Evolutionary conservation across 2,329 filamentous ascomycete species (phyloP), one percentile per base, ranked within the genome.

Genomic region (Ophiostoma populinum): DNA sequence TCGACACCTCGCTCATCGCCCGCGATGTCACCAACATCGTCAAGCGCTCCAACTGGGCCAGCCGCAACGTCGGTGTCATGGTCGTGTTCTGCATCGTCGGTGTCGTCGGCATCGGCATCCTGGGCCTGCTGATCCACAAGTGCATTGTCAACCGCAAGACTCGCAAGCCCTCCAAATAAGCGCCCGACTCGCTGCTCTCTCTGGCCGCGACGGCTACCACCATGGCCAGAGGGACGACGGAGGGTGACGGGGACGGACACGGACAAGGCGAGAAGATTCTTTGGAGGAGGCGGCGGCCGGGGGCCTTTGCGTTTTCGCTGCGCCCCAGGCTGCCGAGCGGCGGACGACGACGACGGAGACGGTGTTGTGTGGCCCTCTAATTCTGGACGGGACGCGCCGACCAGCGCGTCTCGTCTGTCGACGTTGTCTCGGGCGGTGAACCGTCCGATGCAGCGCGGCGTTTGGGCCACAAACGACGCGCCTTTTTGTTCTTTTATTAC

Each of bases 21-120:
- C 52, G 52, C 47, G 46, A 52, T 40, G 24, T 49, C 37, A 38
- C 45, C 58, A 59, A 46, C 55, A 56, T 72, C 42, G 49, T 56
- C 48, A 70, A 63, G 58, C 63, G 61, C 42, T 62, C 65, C 54
- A 69, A 73, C 58, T 76, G 67, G 65, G 67, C 70, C 17, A 45
- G 53, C 41, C 47, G 53, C 21, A 65, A 76, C 47, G 60, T 65
- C 29, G 71, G 71, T 51, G 68, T 75, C 42, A 59, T 76, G 34
- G 56, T 75, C 43, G 71, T 76, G 38, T 71, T 76, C 53, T 61
- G 56, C 52, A 69, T 76, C 45, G 58, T 74, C 51, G 67, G 67
- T 47, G 46, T 70, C 40, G 64, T 76, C 43, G 59, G 41, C 25
- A 37, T 63, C 40, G 61, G 68, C 18, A 49, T 76, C 32, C 42